These are phyloP conservation scores for Macrophomina pseudophaseolina DNA, from an alignment of 2,329 filamentous ascomycete genomes.

Conservation along the genomic window DNA sequence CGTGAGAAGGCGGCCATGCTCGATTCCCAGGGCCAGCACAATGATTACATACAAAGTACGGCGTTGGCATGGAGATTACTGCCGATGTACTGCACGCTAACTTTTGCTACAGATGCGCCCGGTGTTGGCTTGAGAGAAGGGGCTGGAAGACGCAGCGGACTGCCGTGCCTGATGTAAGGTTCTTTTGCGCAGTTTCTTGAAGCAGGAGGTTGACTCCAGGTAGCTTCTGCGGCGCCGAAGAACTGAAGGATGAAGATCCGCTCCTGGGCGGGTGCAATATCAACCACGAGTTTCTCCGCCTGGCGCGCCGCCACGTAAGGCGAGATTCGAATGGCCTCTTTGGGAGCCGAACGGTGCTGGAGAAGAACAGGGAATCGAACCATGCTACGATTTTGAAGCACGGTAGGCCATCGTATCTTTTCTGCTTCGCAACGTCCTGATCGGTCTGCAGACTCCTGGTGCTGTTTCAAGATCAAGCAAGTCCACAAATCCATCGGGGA, in stretches of 20 bases:
- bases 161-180: not conserved
- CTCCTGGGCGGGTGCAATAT: not conserved
- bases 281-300: not conserved
- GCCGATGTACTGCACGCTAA: too few relatives aligned
- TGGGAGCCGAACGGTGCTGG: not conserved
- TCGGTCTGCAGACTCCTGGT: constrained; percentile 16
- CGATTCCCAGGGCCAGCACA: too few relatives aligned
- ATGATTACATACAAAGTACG: too few relatives aligned
- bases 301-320: not conserved
- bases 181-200: not conserved
- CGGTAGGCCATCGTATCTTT: not conserved
- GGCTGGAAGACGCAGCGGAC: not conserved
- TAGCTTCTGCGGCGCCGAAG: not conserved
- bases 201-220: not conserved
- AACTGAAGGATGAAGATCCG: not conserved
- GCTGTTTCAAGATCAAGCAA: constrained; percentile 20
- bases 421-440: not conserved
- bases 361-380: not conserved
- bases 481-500: not conserved
- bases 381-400: not conserved
- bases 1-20: too few relatives aligned
- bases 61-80: too few relatives aligned
- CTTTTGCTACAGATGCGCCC: too few relatives aligned
- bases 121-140: too few relatives aligned
- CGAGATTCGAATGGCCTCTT: constrained; percentile 13